phyloP scores from a whole-genome alignment of 768 basidiomycete species.

The Boletellus ananas region DNA sequence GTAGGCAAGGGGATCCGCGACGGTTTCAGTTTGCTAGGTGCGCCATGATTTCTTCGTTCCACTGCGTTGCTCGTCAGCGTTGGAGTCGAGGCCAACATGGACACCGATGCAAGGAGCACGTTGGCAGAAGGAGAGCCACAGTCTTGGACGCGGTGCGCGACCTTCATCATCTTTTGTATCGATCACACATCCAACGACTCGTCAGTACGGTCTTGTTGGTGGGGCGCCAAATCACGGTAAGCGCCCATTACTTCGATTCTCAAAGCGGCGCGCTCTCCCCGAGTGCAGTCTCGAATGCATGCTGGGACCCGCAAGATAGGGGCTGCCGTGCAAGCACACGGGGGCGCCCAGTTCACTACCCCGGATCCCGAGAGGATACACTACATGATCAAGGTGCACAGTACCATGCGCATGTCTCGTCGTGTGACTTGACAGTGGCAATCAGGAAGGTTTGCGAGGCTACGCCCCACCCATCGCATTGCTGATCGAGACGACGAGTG shows the following conservation, averaged over 20 bases:
- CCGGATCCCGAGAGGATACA: constrained; percentile 52
- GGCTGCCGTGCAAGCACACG: not conserved
- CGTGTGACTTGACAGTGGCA: too few relatives aligned
- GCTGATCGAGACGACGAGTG: constrained; percentile 31
- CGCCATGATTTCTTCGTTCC: too few relatives aligned
- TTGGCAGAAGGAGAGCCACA: constrained; percentile 9
- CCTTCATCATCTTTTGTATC: too few relatives aligned
- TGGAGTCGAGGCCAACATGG: constrained; percentile 1
- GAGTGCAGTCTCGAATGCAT: constrained; percentile 58
- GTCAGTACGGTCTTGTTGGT: constrained; percentile 43
- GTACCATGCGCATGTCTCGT: not conserved
- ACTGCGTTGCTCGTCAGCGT: not conserved
- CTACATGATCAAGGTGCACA: constrained; percentile 34
- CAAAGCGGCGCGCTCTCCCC: constrained; percentile 54
- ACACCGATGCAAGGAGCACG: constrained; percentile 19
- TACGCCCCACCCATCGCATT: too few relatives aligned
- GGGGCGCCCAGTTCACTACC: not conserved
- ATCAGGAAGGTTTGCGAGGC: too few relatives aligned
- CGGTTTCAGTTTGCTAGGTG: not conserved
- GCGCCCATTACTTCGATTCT: constrained; percentile 30
- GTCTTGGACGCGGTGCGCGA: not conserved
- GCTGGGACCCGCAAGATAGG: constrained; percentile 12
- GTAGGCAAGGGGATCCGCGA: not conserved
- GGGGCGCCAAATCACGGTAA: constrained; percentile 51
- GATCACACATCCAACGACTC: not conserved